These are phyloP conservation scores for Verticillium nubilum DNA, from an alignment of 2,329 filamentous ascomycete species.

Conservation along the genomic window DNA sequence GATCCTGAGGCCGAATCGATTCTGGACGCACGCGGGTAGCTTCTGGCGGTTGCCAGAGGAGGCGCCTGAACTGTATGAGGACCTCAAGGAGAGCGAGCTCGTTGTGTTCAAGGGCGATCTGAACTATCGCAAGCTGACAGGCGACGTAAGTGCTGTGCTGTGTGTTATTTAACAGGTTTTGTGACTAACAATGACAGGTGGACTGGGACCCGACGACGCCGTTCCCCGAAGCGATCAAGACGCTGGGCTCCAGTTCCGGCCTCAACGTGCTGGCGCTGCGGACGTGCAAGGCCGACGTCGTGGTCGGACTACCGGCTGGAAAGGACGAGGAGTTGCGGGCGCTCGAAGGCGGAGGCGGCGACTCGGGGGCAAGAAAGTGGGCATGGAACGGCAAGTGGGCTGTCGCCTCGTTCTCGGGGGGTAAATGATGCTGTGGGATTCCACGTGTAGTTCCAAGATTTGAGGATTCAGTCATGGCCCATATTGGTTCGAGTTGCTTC, in stretches of 20 bases:
- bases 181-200: slow-evolving; percentile 38
- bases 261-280: slow-evolving; percentile 80
- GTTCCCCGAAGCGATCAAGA: slow-evolving; percentile 79
- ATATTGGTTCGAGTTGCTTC: no score
- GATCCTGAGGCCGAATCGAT: slow-evolving; percentile 74
- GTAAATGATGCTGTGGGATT: slow-evolving; percentile 5
- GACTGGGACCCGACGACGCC: slow-evolving; percentile 84
- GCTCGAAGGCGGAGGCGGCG: slow-evolving; percentile 64
- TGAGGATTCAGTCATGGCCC: no score
- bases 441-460: no score
- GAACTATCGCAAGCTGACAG: slow-evolving; percentile 91
- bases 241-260: slow-evolving; percentile 74
- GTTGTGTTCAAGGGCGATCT: slow-evolving; percentile 97
- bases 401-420: slow-evolving; percentile 69
- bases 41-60: slow-evolving; percentile 80
- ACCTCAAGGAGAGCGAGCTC: slow-evolving; percentile 77
- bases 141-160: slow-evolving; percentile 59
- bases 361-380: slow-evolving; percentile 72
- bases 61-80: slow-evolving; percentile 63
- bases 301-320: slow-evolving; percentile 78
- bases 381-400: slow-evolving; percentile 97
- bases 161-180: not conserved
- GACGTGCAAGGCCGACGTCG: slow-evolving; percentile 95
- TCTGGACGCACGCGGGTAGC: slow-evolving; percentile 85
- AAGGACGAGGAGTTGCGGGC: slow-evolving; percentile 75